A percentile compares a stretch with the other conserved stretches of the same genome.
Evolutionary conservation across 306 rosid species (phyloP).

Genomic region (Cyclanthera cordifolia): DNA sequence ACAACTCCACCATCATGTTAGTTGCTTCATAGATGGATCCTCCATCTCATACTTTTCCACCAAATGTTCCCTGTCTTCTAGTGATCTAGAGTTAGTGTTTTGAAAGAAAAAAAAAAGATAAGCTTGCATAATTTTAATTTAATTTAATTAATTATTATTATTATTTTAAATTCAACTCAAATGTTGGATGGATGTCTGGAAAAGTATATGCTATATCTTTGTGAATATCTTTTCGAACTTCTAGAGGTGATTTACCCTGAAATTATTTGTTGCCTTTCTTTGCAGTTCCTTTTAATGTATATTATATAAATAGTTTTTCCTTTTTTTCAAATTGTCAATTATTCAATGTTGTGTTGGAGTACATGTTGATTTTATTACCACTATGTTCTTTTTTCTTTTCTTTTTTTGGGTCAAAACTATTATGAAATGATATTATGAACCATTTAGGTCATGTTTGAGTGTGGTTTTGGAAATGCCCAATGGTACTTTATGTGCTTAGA

Average conservation of each 20-base stretch:
- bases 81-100: constrained; percentile 12
- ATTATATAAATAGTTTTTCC: background rate
- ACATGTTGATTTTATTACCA: background rate
- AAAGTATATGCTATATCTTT: background rate
- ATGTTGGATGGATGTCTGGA: constrained; percentile 9
- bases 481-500: background rate
- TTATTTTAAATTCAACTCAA: background rate
- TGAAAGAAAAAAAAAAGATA: background rate
- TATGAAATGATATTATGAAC: background rate
- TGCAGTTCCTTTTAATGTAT: background rate
- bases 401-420: no score
- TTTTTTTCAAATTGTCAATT: background rate
- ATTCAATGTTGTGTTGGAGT: background rate
- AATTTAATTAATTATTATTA: background rate
- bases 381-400: no score
- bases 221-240: background rate
- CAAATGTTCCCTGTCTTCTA: constrained; percentile 20
- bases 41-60: constrained; percentile 21
- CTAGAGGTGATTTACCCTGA: background rate
- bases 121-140: constrained; percentile 9
- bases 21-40: constrained; percentile 35
- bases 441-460: background rate
- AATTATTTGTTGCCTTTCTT: background rate
- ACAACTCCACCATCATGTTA: constrained; percentile 44
- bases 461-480: no score